phyloP scores from a whole-genome alignment of 2,329 filamentous ascomycete species.

The Pestalotiopsis sp. region DNA sequence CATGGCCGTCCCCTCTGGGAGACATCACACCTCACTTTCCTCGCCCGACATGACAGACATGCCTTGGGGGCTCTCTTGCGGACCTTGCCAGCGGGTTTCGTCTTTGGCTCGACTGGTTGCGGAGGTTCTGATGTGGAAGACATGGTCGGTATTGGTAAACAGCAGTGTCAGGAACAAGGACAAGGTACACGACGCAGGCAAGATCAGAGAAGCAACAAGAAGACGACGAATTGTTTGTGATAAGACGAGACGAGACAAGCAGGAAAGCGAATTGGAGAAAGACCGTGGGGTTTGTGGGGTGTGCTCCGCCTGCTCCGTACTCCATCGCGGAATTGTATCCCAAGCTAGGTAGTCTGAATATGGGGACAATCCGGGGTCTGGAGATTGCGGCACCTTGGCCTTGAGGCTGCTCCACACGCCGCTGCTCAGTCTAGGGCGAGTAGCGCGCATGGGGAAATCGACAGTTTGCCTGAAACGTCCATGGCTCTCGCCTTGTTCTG shows the following conservation, averaged over 20 bases:
- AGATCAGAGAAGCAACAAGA: constrained; percentile 12
- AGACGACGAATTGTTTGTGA: constrained; percentile 17
- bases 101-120: constrained; percentile 31
- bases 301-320: constrained; percentile 15
- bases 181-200: constrained; percentile 3
- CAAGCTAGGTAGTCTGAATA: constrained; percentile 1
- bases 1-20: constrained; percentile 51
- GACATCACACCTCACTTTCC: constrained; percentile 55
- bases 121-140: constrained; percentile 19
- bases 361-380: constrained; percentile 8
- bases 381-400: constrained; percentile 1
- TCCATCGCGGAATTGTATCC: constrained; percentile 11
- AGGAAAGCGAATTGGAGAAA: constrained; percentile 22
- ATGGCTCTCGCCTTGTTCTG: background rate
- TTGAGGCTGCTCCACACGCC: constrained; percentile 9
- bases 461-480: background rate
- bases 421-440: background rate
- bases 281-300: constrained; percentile 26
- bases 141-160: background rate
- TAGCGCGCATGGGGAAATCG: background rate
- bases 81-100: constrained; percentile 34
- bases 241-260: background rate
- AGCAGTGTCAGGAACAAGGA: background rate
- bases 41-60: constrained; percentile 52
- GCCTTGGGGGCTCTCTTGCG: constrained; percentile 53